phyloP scores from a whole-genome alignment of 768 basidiomycete species.

The Suillus plorans region DNA sequence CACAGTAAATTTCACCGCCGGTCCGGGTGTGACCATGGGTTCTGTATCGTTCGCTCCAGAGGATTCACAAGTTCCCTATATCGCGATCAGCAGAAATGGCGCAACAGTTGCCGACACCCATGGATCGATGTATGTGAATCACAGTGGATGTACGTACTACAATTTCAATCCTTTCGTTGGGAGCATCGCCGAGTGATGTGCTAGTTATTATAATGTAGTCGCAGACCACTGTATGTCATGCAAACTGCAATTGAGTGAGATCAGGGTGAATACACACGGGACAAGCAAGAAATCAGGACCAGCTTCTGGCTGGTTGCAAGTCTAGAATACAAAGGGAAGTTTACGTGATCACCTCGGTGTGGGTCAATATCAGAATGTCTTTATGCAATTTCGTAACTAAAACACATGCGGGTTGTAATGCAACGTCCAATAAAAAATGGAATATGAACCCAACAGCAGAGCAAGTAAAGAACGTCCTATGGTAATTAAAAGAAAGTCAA shows the following conservation, averaged over 20 bases:
- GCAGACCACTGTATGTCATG: too few relatives aligned
- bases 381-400: constrained; percentile 3
- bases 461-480: constrained; percentile 9
- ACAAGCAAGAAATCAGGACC: too few relatives aligned
- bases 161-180: constrained; percentile 30
- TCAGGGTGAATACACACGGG: too few relatives aligned
- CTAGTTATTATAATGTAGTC: not conserved
- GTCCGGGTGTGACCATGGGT: constrained; percentile 11
- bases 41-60: constrained; percentile 21
- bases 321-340: too few relatives aligned
- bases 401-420: constrained; percentile 8
- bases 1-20: constrained; percentile 16
- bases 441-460: constrained; percentile 5
- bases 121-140: constrained; percentile 21
- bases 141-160: constrained; percentile 24
- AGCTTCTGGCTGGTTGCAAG: too few relatives aligned
- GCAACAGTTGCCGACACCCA: constrained; percentile 8
- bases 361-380: too few relatives aligned
- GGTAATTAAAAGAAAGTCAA: not conserved
- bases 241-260: too few relatives aligned
- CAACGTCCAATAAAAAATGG: constrained; percentile 6
- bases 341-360: too few relatives aligned
- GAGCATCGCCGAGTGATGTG: constrained; percentile 3
- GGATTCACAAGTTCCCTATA: constrained; percentile 21
- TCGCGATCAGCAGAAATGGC: constrained; percentile 25